Evolutionary conservation across 1,284 basidiomycete species (phyloP).

Genomic region (Leccinum glutinopallens): DNA sequence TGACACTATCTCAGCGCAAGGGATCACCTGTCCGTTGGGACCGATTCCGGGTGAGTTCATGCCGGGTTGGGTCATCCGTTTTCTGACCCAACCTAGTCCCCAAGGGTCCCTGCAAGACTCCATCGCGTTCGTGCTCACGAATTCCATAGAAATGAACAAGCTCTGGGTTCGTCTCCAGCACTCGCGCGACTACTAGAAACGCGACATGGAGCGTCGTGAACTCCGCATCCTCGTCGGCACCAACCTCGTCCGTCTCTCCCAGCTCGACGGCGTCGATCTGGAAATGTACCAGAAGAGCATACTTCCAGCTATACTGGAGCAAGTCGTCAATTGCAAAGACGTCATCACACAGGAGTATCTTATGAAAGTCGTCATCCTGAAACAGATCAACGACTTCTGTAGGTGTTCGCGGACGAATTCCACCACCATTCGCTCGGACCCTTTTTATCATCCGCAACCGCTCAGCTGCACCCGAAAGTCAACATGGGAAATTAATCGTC

Average conservation of each 20-base stretch:
- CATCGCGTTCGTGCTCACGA: conserved; percentile 91
- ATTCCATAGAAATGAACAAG: conserved; percentile 99
- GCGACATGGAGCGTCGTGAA: conserved; percentile 91
- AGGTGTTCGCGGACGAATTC: conserved; percentile 97
- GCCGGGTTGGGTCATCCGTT: too few species aligned
- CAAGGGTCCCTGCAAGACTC: conserved; percentile 85
- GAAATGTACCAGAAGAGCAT: conserved; percentile 86
- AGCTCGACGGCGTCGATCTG: conserved; percentile 92
- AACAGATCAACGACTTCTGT: neutral
- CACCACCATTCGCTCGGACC: conserved; percentile 73
- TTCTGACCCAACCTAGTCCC: too few species aligned
- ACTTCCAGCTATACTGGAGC: conserved; percentile 88
- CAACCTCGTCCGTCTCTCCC: conserved; percentile 90
- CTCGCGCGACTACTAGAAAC: conserved; percentile 91
- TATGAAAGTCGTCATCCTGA: conserved; percentile 74
- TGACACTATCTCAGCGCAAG: conserved; percentile 93
- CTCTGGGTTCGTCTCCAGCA: conserved; percentile 97
- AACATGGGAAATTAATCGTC: conserved; percentile 97
- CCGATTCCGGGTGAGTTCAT: conserved; percentile 66
- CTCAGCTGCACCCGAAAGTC: conserved; percentile 89
- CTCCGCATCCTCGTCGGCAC: conserved; percentile 93
- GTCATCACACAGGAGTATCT: conserved; percentile 97
- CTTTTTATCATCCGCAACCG: too few species aligned
- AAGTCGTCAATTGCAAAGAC: conserved; percentile 96
- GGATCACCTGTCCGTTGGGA: conserved; percentile 88